Conservation (phyloP, 2,329 filamentous ascomycete species). For the Cladophialophora exuberans region DNA sequence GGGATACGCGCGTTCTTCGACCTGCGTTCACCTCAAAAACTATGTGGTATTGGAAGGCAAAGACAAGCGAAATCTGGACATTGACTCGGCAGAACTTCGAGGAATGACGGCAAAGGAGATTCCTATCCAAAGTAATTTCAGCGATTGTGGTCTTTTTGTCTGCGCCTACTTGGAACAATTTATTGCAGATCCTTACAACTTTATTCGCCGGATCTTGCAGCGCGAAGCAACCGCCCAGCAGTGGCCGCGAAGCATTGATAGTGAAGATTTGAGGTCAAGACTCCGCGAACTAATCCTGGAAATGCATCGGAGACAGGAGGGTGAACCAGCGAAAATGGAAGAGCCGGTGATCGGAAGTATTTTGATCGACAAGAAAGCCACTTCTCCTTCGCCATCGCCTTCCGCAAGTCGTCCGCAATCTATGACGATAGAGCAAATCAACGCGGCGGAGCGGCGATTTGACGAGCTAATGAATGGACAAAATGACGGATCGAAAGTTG, state of each 20-base stretch:
- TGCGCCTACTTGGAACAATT: constrained; percentile 85
- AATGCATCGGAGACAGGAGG: constrained; percentile 31
- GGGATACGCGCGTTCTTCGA: constrained; percentile 63
- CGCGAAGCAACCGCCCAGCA: constrained; percentile 60
- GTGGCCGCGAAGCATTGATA: constrained; percentile 30
- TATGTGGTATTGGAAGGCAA: constrained; percentile 77
- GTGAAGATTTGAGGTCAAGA: constrained; percentile 29
- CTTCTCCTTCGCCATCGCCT: neutral
- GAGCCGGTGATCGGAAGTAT: constrained; percentile 30
- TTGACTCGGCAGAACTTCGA: constrained; percentile 50
- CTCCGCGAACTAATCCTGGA: constrained; percentile 31
- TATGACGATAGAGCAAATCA: constrained; percentile 13
- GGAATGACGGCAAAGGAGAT: constrained; percentile 74
- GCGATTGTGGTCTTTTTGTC: constrained; percentile 87
- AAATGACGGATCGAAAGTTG: neutral
- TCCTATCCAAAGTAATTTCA: constrained; percentile 80
- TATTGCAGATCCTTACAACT: constrained; percentile 71
- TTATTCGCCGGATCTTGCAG: constrained; percentile 68
- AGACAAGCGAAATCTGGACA: constrained; percentile 52
- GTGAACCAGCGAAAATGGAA: constrained; percentile 37
- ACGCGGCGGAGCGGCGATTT: constrained; percentile 16
- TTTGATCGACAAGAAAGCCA: constrained; percentile 23
- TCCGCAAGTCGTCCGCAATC: too few species aligned
- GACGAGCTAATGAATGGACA: neutral
- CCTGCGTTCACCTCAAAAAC: constrained; percentile 67